phyloP scores from a whole-genome alignment of 306 rosid species.

The Trichosanthes cucumerina region DNA sequence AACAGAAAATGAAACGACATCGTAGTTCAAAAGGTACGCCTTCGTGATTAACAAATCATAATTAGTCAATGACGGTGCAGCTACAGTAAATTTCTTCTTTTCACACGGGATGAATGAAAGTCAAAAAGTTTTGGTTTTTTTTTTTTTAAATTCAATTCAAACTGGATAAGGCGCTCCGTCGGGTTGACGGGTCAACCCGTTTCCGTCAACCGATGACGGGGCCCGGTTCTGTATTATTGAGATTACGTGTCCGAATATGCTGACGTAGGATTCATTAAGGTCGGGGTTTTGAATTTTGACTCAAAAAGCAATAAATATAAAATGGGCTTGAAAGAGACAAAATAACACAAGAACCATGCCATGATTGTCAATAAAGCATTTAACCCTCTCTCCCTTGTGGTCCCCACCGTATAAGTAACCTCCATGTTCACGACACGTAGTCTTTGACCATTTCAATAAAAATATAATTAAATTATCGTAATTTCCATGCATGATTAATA shows the following conservation, averaged over 20 bases:
- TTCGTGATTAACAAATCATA: not conserved
- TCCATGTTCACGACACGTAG: slow-evolving; percentile 29
- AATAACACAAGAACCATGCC: slow-evolving; percentile 46
- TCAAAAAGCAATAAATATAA: slow-evolving; percentile 13
- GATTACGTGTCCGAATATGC: slow-evolving; percentile 45
- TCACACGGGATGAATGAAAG: not conserved
- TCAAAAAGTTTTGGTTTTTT: not conserved
- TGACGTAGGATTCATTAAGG: slow-evolving; percentile 31
- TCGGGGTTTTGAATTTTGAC: slow-evolving; percentile 11
- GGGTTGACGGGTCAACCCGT: slow-evolving; percentile 18
- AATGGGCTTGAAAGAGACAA: not conserved
- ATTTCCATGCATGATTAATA: not conserved
- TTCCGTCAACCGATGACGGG: not conserved
- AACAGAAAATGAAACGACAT: not conserved
- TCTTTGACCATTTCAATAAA: not conserved
- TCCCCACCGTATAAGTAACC: slow-evolving; percentile 27
- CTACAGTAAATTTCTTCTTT: not conserved
- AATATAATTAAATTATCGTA: not conserved
- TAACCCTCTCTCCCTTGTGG: slow-evolving; percentile 11
- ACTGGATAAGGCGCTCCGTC: not conserved
- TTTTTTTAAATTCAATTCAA: not conserved
- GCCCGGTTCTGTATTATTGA: slow-evolving; percentile 31
- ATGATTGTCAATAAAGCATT: slow-evolving; percentile 34
- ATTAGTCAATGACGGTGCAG: not conserved
- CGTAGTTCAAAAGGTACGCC: not conserved